These are phyloP conservation scores for Diaporthe vaccinii DNA, from an alignment of 2,329 filamentous ascomycete genomes.

Conservation along the genomic window DNA sequence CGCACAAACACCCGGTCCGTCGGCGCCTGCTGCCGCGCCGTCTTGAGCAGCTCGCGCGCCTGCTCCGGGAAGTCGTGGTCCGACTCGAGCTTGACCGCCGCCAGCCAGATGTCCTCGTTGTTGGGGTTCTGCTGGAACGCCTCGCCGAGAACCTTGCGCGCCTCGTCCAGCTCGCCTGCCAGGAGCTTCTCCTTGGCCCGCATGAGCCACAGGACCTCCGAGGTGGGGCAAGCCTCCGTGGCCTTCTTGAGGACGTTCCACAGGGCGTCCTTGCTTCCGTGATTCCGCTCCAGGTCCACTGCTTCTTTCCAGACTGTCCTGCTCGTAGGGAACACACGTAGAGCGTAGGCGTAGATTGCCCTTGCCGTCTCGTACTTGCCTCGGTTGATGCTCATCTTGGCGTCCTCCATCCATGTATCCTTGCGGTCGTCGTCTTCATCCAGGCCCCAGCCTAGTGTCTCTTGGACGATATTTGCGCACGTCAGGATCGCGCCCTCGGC, in stretches of 20 bases:
- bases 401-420: conserved; percentile 96
- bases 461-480: conserved; percentile 89
- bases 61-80: conserved; percentile 87
- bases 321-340: conserved; percentile 90
- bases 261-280: conserved; percentile 85
- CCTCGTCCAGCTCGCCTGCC: conserved; percentile 87
- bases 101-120: conserved; percentile 98
- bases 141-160: conserved; percentile 84
- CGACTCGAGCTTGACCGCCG: conserved; percentile 95
- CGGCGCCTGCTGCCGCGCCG: conserved; percentile 88
- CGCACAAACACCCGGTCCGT: conserved; percentile 99
- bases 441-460: conserved; percentile 92
- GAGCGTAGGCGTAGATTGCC: conserved; percentile 92
- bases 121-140: conserved; percentile 97
- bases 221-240: conserved; percentile 91
- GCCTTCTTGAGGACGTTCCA: conserved; percentile 92
- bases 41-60: conserved; percentile 83
- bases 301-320: conserved; percentile 91
- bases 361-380: conserved; percentile 91
- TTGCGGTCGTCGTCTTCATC: conserved; percentile 98
- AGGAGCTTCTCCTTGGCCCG: conserved; percentile 96
- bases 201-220: conserved; percentile 95
- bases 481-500: conserved; percentile 90
- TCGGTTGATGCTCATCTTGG: conserved; percentile 82
- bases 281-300: conserved; percentile 90